Evolutionary conservation across 208 protist species (phyloP).

Genomic region (Jaenimonas drosophilae): DNA sequence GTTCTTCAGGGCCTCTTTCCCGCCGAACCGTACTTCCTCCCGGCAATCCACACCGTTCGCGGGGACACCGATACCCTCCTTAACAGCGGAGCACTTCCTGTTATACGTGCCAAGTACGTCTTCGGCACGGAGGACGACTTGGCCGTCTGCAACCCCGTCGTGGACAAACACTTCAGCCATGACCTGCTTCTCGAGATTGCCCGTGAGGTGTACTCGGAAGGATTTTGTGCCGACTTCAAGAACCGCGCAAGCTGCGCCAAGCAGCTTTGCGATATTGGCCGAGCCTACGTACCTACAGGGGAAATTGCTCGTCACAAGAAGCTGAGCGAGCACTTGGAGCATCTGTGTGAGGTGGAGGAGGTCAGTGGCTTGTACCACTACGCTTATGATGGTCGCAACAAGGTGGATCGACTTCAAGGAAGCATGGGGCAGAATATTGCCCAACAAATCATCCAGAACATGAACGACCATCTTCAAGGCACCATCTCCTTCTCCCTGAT

Average conservation of each 20-base stretch:
- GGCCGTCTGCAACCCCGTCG: conserved; percentile 5
- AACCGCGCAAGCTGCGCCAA: conserved; percentile 28
- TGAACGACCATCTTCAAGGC: conserved; percentile 12
- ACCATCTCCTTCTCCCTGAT: conserved; percentile 23
- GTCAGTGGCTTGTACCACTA: conserved; percentile 16
- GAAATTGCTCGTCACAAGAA: conserved; percentile 4
- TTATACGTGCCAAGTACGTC: conserved; percentile 5
- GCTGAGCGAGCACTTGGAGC: conserved; percentile 15
- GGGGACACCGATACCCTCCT: conserved; percentile 13
- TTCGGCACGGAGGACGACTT: conserved; percentile 1
- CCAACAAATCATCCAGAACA: conserved; percentile 30
- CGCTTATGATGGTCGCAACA: conserved; percentile 29
- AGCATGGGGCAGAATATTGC: conserved; percentile 36
- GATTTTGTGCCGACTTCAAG: conserved; percentile 21
- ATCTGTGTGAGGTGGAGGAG: conserved; percentile 20
- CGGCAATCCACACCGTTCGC: conserved; percentile 39
- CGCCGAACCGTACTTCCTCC: conserved; percentile 15
- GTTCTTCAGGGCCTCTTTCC: conserved; percentile 29
- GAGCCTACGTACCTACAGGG: conserved; percentile 28
- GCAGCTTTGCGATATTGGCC: conserved; percentile 42
- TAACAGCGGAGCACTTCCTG: conserved; percentile 10
- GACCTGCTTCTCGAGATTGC: conserved; percentile 15
- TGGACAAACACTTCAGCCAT: conserved; percentile 12
- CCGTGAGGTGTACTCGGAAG: conserved; percentile 20
- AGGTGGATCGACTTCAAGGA: conserved; percentile 30